Evolutionary conservation across 768 basidiomycete genomes (phyloP), one percentile per base, ranked within the genome.

Genomic region (Termitomyces sp.): DNA sequence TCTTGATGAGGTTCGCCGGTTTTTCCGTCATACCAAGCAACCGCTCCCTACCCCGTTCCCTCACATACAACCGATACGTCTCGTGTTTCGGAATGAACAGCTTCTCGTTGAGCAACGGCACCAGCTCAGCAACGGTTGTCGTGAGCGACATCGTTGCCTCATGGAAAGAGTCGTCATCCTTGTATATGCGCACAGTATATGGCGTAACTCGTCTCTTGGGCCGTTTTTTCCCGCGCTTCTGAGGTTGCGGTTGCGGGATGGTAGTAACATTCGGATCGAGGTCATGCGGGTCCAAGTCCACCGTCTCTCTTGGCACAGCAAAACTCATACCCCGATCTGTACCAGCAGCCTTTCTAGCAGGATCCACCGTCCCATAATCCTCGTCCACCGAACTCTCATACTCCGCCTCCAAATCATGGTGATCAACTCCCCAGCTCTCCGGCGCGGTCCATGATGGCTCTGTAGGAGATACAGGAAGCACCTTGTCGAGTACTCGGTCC

Each of bases 1-100:
- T 82, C 60, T 88, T 83, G 22, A 96, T 90, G 61, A 97, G 93
- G 39, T 86, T 84, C 1, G 94, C 89, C 0, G 96, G 96, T 50
- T 84, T 79, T 73, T 99, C 97, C 1, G 87, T 86, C 20, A 85
- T 83, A 8, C 86, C 86, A 59, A 99, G 77, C 42, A 94, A 79
- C 13, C 96, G 89, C 69, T 98, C 91, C 75, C 90, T 73, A 54
- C 90, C 90, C 11, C 88, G 81, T 71, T 92, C 89, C 70, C 85
- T 87, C 63, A 93, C 69, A 75, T 90, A 95, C 60, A 88, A 72
- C 65, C 84, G 83, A 79, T 91, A 87, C 15, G 79, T 80, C 66
- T 88, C 86, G 11, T 84, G 82, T 49, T 81, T 75, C 33, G 79
- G 78, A 53, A 73, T 65, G 40, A 85, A 66, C 45, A 89, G 67